Base-by-base conservation (phyloP, 2,329 filamentous ascomycete genomes). In the Xylariaceae sp. region DNA sequence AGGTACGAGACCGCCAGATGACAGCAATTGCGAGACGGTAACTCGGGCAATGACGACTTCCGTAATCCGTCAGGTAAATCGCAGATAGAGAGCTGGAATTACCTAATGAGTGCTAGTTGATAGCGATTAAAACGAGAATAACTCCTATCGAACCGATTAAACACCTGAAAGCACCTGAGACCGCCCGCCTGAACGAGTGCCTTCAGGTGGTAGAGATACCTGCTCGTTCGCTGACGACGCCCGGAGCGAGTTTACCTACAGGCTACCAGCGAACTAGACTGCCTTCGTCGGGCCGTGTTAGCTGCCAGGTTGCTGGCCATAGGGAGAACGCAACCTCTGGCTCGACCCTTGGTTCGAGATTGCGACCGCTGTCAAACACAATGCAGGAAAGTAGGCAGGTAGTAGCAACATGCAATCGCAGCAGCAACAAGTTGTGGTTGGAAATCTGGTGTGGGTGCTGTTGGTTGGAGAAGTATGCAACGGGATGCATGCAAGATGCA, bases 381-480 rank as follows among this genome's bases (percentile, higher is more conserved):
- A 23, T 18, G 15, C 47, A 49, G 15, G 44, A 18, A 23, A 23
- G 47, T 18, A 8, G 15, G 7, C 45, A 18, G 17, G 56, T 51
- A 52, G 35, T 13, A 42, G 15, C 10, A 18, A 48, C n/a, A 50
- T 35, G 54, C 23, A 42, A 30, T 30, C 23, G 23, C 23, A 30
- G 23, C 8, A 37, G 39, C 50, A 51, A 37, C 13, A 47, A 11
- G 42, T 7, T 6, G 39, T 23, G 35, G 5, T 13, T 55, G n/a
- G 56, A 30, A 30, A 30, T 30, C 23, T 37, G 15, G 56, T 49
- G 50, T 42, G 49, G 53, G 35, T 54, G 39, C 23, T 39, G 57
- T 57, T 54, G 57, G 60, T 60, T 60, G 57, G 57, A 57, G 57
- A 48, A 45, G 49, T 4, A 51, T 51, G 49, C 49, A 51, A 13